Evolutionary conservation across 2,329 filamentous ascomycete species (phyloP), one percentile per base, ranked within the genome.

Genomic region (Fusarium setosum): DNA sequence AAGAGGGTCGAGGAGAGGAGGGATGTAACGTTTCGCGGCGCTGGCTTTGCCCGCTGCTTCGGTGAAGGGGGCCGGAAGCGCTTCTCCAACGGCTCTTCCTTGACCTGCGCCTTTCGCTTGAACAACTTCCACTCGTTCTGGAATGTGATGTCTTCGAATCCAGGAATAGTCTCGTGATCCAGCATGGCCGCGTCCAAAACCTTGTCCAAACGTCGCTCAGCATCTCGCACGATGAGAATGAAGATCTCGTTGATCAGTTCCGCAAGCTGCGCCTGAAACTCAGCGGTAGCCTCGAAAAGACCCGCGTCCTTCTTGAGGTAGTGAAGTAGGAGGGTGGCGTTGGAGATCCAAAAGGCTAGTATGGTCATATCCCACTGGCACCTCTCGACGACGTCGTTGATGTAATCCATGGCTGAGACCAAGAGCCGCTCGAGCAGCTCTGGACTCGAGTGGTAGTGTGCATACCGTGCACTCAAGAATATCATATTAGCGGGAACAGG

Each of bases 281-380:
- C 91, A 1, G 90, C 87, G 0, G 95, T 98, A 9, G 92, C 90
- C 73, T 90, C 87, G 7, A 94, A 86, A 17, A 98, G 81, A 0
- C 93, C 94, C 6, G 86, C 81, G 71, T 99, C 96, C 79, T 99
- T 99, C 76, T 97, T 97, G 53, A 99, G 83, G 75, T 99, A 99
- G 77, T 99, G 95, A 52, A 98, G 82, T n/a, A 99, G 82, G 35
- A 99, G 81, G 0, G 96, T 99, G 9, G 93, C 94, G 76, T 99
- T 99, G 2, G 96, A 98, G 73, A 97, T 94, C 96, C 96, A 99
- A 75, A 99, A 99, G 3, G 96, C 96, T 34, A 99, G 83, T 68
- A 99, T 97, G 0, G 96, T 99, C 96, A 99, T 99, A 75, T 99
- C 96, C 96, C 96, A 98, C 75, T 99, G 96, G 74, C 95, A 90